These are phyloP conservation scores for Candida railenensis DNA, from an alignment of 805 yeast species.

Conservation along the genomic window DNA sequence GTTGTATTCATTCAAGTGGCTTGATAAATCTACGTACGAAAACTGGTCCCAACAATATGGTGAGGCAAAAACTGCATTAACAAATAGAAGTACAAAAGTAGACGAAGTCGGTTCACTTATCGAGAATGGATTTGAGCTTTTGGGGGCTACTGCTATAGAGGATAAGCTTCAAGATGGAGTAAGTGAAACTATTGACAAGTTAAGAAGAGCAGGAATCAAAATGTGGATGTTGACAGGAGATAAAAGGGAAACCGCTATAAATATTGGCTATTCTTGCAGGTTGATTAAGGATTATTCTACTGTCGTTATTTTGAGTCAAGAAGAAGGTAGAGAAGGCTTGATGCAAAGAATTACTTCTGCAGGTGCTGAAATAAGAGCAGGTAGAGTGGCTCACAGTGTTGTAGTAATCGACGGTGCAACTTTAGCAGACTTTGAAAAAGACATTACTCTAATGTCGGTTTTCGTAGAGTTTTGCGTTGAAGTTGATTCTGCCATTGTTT, in stretches of 20 bases:
- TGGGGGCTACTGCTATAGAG: conserved; percentile 97
- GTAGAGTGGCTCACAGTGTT: conserved; percentile 88
- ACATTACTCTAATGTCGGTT: conserved; percentile 66
- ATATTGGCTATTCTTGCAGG: conserved; percentile 93
- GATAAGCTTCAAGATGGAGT: conserved; percentile 98
- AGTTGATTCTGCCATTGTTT: conserved; percentile 88
- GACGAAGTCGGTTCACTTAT: conserved; percentile 71
- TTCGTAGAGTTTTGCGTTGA: conserved; percentile 84
- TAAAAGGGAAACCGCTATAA: conserved; percentile 96
- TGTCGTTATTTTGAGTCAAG: conserved; percentile 63
- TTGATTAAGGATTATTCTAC: conserved; percentile 91
- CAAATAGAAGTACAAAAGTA: conserved; percentile 61
- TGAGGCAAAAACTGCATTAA: conserved; percentile 74
- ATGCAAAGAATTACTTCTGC: conserved; percentile 72
- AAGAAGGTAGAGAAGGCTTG: conserved; percentile 52
- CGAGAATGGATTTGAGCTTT: conserved; percentile 64
- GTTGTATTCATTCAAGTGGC: conserved; percentile 75
- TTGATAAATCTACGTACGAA: conserved; percentile 56
- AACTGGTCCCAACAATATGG: conserved; percentile 67
- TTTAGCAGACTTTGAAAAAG: conserved; percentile 66
- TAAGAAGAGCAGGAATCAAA: conserved; percentile 89
- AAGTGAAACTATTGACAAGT: conserved; percentile 87
- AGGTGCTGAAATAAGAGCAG: conserved; percentile 66
- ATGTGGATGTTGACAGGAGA: conserved; percentile 99
- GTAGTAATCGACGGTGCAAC: conserved; percentile 95